Conservation (phyloP, 352 stramenopile species). For the Phytophthora agathidicida region DNA sequence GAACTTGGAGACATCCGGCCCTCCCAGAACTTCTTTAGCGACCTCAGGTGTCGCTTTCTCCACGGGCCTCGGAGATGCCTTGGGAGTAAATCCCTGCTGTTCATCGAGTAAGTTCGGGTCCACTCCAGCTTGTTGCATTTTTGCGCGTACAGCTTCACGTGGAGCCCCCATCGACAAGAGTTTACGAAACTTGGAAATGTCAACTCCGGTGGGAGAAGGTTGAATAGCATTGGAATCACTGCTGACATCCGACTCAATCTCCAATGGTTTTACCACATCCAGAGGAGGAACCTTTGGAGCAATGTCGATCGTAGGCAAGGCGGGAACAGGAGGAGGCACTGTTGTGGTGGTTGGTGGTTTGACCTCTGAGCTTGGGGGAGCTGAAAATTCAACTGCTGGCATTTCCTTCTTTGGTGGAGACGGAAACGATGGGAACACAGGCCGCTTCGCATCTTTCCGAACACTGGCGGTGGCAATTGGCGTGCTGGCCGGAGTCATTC, state of each 20-base stretch:
- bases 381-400: background rate
- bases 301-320: conserved; percentile 33
- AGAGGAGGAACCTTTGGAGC: background rate
- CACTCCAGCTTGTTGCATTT: conserved; percentile 81
- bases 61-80: conserved; percentile 14
- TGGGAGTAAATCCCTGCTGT: conserved; percentile 46
- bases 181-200: conserved; percentile 92
- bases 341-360: background rate
- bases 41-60: background rate
- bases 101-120: conserved; percentile 66
- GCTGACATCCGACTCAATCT: conserved; percentile 11
- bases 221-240: conserved; percentile 5
- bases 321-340: conserved; percentile 10
- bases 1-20: conserved; percentile 71
- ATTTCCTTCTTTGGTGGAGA: conserved; percentile 27
- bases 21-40: background rate
- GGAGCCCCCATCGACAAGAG: conserved; percentile 89
- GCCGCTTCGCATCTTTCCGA: conserved; percentile 69
- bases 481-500: conserved; percentile 64
- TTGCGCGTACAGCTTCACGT: conserved; percentile 73
- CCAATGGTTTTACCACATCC: conserved; percentile 18
- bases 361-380: background rate
- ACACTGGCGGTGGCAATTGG: conserved; percentile 75
- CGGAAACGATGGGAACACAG: conserved; percentile 56
- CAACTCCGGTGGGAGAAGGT: conserved; percentile 19